phyloP scores from a whole-genome alignment of 208 protist genomes.

The Acanthamoeba sp. region DNA sequence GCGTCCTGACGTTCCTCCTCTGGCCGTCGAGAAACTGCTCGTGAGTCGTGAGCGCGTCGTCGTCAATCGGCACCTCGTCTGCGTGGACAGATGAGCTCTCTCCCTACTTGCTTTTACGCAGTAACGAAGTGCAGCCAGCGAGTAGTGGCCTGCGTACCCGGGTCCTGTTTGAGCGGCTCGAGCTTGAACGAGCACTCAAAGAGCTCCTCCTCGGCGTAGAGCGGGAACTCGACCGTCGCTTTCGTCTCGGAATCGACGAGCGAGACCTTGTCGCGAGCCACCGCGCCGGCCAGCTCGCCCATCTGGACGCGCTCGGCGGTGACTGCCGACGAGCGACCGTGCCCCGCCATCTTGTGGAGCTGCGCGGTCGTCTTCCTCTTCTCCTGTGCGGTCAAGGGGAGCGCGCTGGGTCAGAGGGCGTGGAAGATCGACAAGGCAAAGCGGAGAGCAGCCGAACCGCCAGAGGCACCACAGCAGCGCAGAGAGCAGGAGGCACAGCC shows the following conservation, averaged over 20 bases:
- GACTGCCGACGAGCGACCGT: too few species aligned
- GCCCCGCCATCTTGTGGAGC: background rate
- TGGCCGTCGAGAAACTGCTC: background rate
- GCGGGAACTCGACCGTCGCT: background rate
- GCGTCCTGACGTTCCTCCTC: background rate
- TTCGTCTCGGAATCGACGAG: background rate
- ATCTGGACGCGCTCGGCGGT: background rate
- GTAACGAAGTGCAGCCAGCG: background rate
- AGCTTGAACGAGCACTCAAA: background rate
- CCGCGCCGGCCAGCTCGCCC: background rate
- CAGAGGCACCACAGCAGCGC: background rate
- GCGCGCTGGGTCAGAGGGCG: too few species aligned
- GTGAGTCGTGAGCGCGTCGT: background rate
- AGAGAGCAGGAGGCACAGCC: background rate
- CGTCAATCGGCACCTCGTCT: background rate
- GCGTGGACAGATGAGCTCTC: background rate
- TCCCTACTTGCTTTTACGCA: background rate
- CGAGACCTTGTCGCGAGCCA: background rate
- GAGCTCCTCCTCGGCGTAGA: background rate
- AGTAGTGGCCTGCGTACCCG: background rate
- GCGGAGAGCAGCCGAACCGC: background rate
- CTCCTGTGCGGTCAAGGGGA: background rate
- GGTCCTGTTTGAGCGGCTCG: background rate
- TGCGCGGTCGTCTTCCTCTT: background rate
- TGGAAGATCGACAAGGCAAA: too few species aligned